Base-by-base conservation (phyloP, 2,329 filamentous ascomycete genomes). In the Trichoderma lentiforme region DNA sequence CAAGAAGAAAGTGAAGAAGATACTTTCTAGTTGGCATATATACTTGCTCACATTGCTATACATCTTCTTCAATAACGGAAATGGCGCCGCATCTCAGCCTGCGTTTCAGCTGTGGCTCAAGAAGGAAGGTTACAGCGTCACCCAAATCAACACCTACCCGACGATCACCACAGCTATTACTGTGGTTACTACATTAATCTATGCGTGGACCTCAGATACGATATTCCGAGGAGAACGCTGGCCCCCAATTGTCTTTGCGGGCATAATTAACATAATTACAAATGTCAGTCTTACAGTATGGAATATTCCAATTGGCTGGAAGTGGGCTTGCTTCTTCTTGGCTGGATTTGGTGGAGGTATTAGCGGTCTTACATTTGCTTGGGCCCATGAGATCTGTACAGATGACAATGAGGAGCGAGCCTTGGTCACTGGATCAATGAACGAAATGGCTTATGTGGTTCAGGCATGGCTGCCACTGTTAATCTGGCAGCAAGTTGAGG, bases 381-480 rank as follows among this genome's bases (percentile, higher is more conserved):
- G 85, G 85, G 84, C 84, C 0, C 83, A 86, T 72, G 85, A 86
- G 75, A 85, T 86, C 56, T 86, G 84, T 75, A 80, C 79, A 47
- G 83, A 82, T 12, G 84, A 86, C 73, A 86, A 90, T 70, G 90
- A 93, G 78, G 90, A 92, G 80, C 83, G 90, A 11, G 90, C 91
- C 0, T 81, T 93, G 4, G 89, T 92, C 0, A 86, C 90, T 0
- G 90, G 84, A 0, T 81, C 84, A 18, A 92, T 92, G 89, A 93
- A 92, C 73, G 86, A 91, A 77, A 86, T 92, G 82, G 90, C 90
- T 0, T 92, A 92, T 73, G 89, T 92, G 1, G 80, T 93, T 57
- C 90, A 92, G 76, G 89, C 90, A 0, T 93, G 90, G 90, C 78
- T 93, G 56, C 91, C 91, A 7, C 83, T 91, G 36, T 77, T 91